phyloP scores from a whole-genome alignment of 2,329 filamentous ascomycete species.

The Trichoderma gracile region DNA sequence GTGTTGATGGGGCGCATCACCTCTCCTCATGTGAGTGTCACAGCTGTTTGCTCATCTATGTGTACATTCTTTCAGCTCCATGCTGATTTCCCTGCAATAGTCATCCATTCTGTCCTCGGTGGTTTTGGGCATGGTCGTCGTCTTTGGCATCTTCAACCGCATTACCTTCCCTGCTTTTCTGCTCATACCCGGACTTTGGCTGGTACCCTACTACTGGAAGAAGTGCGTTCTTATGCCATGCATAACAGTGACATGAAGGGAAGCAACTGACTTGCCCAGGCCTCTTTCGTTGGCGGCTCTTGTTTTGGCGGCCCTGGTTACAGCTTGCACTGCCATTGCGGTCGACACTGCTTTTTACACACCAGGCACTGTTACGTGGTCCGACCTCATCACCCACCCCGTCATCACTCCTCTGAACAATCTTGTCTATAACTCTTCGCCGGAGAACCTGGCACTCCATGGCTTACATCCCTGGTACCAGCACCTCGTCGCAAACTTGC shows the following conservation, averaged over 20 bases:
- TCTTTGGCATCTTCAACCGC: slow-evolving; percentile 91
- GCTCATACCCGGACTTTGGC: slow-evolving; percentile 75
- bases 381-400: slow-evolving; percentile 62
- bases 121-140: slow-evolving; percentile 75
- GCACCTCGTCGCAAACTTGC: slow-evolving; percentile 68
- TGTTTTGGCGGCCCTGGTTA: slow-evolving; percentile 64
- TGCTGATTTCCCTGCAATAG: slow-evolving; percentile 58
- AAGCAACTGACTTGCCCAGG: slow-evolving; percentile 40
- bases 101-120: slow-evolving; percentile 75
- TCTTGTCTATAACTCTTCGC: slow-evolving; percentile 70
- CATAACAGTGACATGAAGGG: not conserved
- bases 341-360: slow-evolving; percentile 86
- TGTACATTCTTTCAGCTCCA: slow-evolving; percentile 14
- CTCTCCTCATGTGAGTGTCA: slow-evolving; percentile 66
- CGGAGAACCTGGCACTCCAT: slow-evolving; percentile 71
- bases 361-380: slow-evolving; percentile 62
- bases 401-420: slow-evolving; percentile 79
- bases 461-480: slow-evolving; percentile 79
- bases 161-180: slow-evolving; percentile 97
- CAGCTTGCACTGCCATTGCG: slow-evolving; percentile 70
- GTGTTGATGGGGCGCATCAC: slow-evolving; percentile 87
- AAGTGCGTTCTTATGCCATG: slow-evolving; percentile 57
- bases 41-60: not conserved
- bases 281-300: slow-evolving; percentile 64
- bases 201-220: slow-evolving; percentile 81